Evolutionary conservation across 495 filamentous ascomycete species (phyloP).

Genomic region (Cairneyella variabilis): DNA sequence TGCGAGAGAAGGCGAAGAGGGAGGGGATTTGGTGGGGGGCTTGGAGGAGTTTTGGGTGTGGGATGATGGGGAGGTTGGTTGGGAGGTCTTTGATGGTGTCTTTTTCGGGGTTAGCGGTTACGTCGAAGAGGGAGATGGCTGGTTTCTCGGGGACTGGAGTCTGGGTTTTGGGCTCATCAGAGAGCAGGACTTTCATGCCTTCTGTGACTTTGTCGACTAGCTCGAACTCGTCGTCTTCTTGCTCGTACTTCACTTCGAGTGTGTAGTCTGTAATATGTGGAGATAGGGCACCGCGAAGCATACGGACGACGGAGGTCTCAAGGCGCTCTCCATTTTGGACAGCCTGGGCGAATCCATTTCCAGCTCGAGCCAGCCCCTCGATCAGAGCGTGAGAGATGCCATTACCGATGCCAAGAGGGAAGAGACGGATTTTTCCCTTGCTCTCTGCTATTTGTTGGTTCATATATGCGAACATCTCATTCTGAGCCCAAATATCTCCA

Average conservation of each 20-base stretch:
- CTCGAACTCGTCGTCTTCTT: slow-evolving; percentile 50
- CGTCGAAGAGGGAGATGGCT: slow-evolving; percentile 56
- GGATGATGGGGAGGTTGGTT: slow-evolving; percentile 42
- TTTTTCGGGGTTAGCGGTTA: slow-evolving; percentile 35
- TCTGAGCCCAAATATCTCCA: slow-evolving; percentile 62
- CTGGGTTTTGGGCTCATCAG: slow-evolving; percentile 11
- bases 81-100: slow-evolving; percentile 31
- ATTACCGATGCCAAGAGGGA: slow-evolving; percentile 62
- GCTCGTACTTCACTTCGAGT: slow-evolving; percentile 55
- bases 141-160: slow-evolving; percentile 27
- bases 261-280: slow-evolving; percentile 58
- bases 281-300: slow-evolving; percentile 64
- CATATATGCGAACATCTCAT: slow-evolving; percentile 51
- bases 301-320: slow-evolving; percentile 61
- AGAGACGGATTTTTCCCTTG: slow-evolving; percentile 55
- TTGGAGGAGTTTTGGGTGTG: slow-evolving; percentile 54
- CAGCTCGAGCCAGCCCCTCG: slow-evolving; percentile 62
- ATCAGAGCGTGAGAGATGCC: slow-evolving; percentile 60
- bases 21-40: slow-evolving; percentile 58
- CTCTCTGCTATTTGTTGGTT: slow-evolving; percentile 42
- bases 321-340: slow-evolving; percentile 56
- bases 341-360: slow-evolving; percentile 62
- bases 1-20: slow-evolving; percentile 60
- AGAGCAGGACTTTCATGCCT: slow-evolving; percentile 29
- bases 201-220: slow-evolving; percentile 51